Evolutionary conservation across 2,329 filamentous ascomycete genomes (phyloP).

Genomic region (Aspergillus sp.): DNA sequence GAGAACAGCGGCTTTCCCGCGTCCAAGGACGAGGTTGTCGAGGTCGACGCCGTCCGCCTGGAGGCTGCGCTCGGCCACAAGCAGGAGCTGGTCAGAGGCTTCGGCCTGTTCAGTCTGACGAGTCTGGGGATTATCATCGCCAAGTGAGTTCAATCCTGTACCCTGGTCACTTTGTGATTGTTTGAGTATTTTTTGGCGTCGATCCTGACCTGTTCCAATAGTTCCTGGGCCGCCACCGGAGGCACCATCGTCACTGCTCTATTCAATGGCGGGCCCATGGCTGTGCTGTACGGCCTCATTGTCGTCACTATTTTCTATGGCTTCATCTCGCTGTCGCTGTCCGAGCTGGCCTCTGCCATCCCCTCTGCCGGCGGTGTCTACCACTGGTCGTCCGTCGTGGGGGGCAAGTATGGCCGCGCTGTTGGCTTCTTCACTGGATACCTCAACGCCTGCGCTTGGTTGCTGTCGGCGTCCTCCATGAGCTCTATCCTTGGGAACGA

Average conservation of each 20-base stretch:
- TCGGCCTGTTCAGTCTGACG: conserved; percentile 56
- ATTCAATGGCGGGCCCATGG: conserved; percentile 60
- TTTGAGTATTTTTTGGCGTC: neutral
- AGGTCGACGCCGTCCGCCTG: conserved; percentile 24
- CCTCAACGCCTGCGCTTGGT: conserved; percentile 33
- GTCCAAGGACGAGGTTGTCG: neutral
- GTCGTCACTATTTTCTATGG: conserved; percentile 51
- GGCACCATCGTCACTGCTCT: conserved; percentile 56
- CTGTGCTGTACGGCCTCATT: conserved; percentile 59
- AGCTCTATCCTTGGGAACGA: conserved; percentile 34
- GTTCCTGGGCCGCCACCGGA: conserved; percentile 61
- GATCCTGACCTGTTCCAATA: conserved; percentile 31
- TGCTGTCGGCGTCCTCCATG: conserved; percentile 32
- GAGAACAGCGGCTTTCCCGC: neutral
- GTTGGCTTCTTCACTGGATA: conserved; percentile 43
- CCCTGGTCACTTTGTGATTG: neutral
- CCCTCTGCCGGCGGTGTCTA: conserved; percentile 57
- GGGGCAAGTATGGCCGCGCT: conserved; percentile 46
- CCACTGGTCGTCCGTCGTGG: conserved; percentile 58
- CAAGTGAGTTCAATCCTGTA: conserved; percentile 19
- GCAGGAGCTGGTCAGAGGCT: conserved; percentile 61
- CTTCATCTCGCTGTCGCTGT: conserved; percentile 54
- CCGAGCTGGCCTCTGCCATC: conserved; percentile 58
- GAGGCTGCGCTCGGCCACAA: conserved; percentile 49
- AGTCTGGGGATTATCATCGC: conserved; percentile 57